A percentile compares a stretch with the other conserved stretches of the same genome.
phyloP scores from a whole-genome alignment of 495 filamentous ascomycete genomes.

The Penicillium egyptiacum region DNA sequence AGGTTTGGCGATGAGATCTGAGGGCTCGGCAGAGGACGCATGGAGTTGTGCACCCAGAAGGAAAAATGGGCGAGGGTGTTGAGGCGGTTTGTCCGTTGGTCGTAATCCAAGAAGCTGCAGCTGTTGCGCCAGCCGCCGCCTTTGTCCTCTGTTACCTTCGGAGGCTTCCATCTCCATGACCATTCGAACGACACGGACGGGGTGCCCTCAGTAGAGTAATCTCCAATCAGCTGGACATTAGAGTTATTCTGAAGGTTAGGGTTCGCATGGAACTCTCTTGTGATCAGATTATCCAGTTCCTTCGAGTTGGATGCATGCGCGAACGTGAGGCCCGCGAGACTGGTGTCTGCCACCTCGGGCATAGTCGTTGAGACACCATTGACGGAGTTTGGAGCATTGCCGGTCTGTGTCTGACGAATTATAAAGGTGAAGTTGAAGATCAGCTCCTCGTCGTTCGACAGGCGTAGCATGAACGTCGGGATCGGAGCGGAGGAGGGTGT shows the following conservation, averaged over 20 bases:
- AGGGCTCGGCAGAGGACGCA: constrained; percentile 36
- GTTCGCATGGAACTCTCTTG: constrained; percentile 92
- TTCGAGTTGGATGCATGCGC: constrained; percentile 79
- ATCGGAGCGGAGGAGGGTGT: constrained; percentile 48
- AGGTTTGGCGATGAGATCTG: constrained; percentile 64
- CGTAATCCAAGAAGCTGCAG: constrained; percentile 96
- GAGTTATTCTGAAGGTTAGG: constrained; percentile 97
- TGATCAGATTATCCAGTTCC: constrained; percentile 91
- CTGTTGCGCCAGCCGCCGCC: constrained; percentile 92
- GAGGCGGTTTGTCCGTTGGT: constrained; percentile 84
- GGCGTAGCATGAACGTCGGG: constrained; percentile 80
- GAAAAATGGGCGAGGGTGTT: constrained; percentile 87
- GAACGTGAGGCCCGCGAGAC: constrained; percentile 87
- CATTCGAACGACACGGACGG: constrained; percentile 88
- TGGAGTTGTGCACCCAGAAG: constrained; percentile 85
- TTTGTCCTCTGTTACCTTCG: constrained; percentile 76
- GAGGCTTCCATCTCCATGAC: constrained; percentile 95
- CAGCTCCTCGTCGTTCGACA: constrained; percentile 87
- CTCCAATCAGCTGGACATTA: constrained; percentile 89
- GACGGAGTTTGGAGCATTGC: constrained; percentile 43
- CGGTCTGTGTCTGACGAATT: constrained; percentile 64
- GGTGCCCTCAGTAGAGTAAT: constrained; percentile 77
- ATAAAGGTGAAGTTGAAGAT: constrained; percentile 90
- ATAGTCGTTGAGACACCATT: constrained; percentile 52
- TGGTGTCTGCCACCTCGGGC: constrained; percentile 61